Percentiles rank a stretch among this genome's conserved stretches.
These are phyloP conservation scores for Chytriomyces sp. DNA, from an alignment of 192 early-diverging fungal genomes.

Conservation along the genomic window DNA sequence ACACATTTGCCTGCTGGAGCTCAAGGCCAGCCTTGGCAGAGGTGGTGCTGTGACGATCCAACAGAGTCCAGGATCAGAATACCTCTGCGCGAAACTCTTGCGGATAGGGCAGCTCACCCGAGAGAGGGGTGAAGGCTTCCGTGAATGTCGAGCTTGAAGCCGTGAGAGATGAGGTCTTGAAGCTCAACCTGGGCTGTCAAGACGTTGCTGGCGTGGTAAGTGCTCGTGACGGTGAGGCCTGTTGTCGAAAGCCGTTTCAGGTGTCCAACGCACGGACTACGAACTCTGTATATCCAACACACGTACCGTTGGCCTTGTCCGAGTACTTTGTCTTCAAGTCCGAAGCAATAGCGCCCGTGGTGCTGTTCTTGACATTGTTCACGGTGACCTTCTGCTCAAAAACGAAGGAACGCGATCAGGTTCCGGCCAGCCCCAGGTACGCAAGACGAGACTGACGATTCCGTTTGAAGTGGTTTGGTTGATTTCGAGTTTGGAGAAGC, in stretches of 20 bases:
- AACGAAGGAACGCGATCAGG: neutral
- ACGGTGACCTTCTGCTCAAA: conserved; percentile 85
- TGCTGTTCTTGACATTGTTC: conserved; percentile 86
- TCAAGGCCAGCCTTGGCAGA: conserved; percentile 79
- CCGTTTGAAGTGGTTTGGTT: conserved; percentile 94
- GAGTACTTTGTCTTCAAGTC: conserved; percentile 98
- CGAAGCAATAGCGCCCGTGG: conserved; percentile 88
- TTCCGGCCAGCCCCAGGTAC: neutral
- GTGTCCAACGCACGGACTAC: too few relatives aligned
- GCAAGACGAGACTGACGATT: conserved; percentile 69
- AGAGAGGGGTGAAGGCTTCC: conserved; percentile 80
- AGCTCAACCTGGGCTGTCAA: conserved; percentile 91
- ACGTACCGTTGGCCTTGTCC: conserved; percentile 83
- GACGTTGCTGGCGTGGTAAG: conserved; percentile 93
- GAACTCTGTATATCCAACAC: too few relatives aligned
- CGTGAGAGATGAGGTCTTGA: conserved; percentile 92
- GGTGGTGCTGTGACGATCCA: conserved; percentile 61
- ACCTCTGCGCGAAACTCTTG: neutral
- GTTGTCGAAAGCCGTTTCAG: neutral
- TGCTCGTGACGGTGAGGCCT: conserved; percentile 88
- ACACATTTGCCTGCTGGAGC: conserved; percentile 95
- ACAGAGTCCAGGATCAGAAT: neutral
- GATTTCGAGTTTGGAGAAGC: conserved; percentile 91
- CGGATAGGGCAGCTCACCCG: conserved; percentile 48
- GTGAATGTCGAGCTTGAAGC: conserved; percentile 90